These are phyloP conservation scores for Oldenlandia corymbosa DNA, from an alignment of 257 asterid genomes.

Conservation along the genomic window DNA sequence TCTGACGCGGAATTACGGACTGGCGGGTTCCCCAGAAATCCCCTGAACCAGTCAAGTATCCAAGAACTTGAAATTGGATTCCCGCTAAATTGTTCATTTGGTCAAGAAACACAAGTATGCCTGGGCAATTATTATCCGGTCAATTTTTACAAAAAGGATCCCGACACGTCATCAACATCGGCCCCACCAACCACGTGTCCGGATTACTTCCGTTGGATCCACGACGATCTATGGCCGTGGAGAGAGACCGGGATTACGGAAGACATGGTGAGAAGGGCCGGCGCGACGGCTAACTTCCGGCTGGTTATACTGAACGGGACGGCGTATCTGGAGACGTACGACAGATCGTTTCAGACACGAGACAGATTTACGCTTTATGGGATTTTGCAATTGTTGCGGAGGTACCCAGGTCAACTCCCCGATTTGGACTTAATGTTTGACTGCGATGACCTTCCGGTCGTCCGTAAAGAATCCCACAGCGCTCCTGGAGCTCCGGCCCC, in stretches of 20 bases:
- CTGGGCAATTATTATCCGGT: conserved; percentile 33
- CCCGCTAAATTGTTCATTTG: conserved; percentile 32
- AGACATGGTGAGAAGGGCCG: conserved; percentile 32
- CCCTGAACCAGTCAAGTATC: not conserved
- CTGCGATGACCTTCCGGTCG: conserved; percentile 33
- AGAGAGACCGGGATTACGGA: conserved; percentile 37
- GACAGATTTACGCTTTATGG: conserved; percentile 34
- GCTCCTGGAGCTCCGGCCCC: conserved; percentile 15
- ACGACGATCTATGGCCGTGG: conserved; percentile 42
- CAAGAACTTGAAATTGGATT: conserved; percentile 4
- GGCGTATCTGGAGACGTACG: conserved; percentile 26
- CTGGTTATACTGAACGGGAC: conserved; percentile 30
- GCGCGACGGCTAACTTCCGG: conserved; percentile 31
- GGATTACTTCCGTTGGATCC: conserved; percentile 43
- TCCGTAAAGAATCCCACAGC: conserved; percentile 1
- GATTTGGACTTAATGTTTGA: conserved; percentile 44
- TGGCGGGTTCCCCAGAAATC: not conserved
- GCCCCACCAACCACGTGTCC: conserved; percentile 21
- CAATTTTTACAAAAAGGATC: conserved; percentile 9
- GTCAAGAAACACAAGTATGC: conserved; percentile 20
- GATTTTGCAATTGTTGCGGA: conserved; percentile 36
- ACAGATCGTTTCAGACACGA: conserved; percentile 30
- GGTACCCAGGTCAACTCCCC: conserved; percentile 36
- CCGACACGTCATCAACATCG: not conserved
- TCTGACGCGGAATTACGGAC: not conserved